These are phyloP conservation scores for Colletotrichum lini DNA, from an alignment of 2,329 filamentous ascomycete genomes.

Conservation along the genomic window DNA sequence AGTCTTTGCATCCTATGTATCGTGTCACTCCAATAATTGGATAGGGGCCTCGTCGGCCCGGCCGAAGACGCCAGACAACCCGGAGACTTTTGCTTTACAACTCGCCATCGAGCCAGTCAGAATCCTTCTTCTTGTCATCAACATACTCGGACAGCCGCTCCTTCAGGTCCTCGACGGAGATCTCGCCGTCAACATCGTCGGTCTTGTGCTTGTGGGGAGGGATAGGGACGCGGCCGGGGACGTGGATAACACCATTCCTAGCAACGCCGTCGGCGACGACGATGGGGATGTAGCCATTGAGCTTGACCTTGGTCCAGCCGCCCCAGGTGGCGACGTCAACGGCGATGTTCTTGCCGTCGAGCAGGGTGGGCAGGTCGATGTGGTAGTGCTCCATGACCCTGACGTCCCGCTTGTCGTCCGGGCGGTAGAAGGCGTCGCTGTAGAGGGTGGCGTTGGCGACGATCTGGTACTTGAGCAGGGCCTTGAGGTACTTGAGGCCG, in stretches of 20 bases:
- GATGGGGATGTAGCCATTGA: conserved; percentile 81
- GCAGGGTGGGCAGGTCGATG: conserved; percentile 80
- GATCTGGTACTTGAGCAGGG: conserved; percentile 84
- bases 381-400: conserved; percentile 68
- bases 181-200: conserved; percentile 59
- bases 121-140: conserved; percentile 45
- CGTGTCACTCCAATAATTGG: too few relatives aligned
- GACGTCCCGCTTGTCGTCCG: conserved; percentile 48
- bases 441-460: conserved; percentile 83
- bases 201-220: conserved; percentile 74
- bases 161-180: conserved; percentile 73
- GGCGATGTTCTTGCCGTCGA: conserved; percentile 75
- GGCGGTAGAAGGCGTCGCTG: conserved; percentile 83
- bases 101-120: conserved; percentile 29
- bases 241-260: conserved; percentile 86
- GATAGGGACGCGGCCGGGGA: conserved; percentile 80
- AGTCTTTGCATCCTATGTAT: too few relatives aligned
- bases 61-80: too few relatives aligned
- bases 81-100: conserved; percentile 11
- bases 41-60: too few relatives aligned
- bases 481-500: conserved; percentile 82
- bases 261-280: conserved; percentile 79
- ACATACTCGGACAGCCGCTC: conserved; percentile 65
- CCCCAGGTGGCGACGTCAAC: conserved; percentile 80
- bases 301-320: conserved; percentile 78